phyloP scores from a whole-genome alignment of 192 early-diverging fungal genomes.

The Linderina pennispora region DNA sequence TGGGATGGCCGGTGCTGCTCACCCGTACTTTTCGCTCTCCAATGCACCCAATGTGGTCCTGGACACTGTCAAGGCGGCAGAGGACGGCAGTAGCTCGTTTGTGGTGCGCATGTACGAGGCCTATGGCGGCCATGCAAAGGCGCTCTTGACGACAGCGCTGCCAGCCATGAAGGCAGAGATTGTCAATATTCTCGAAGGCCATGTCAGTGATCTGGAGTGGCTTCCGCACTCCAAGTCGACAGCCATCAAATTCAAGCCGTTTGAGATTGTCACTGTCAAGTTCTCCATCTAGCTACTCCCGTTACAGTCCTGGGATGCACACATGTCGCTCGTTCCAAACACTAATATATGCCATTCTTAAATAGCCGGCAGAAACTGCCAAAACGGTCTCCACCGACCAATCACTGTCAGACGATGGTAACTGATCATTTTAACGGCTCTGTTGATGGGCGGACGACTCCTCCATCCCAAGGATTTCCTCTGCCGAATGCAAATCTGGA shows the following conservation, averaged over 20 bases:
- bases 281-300: constrained; percentile 11
- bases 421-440: too few species aligned
- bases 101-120: constrained; percentile 87
- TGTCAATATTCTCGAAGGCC: constrained; percentile 82
- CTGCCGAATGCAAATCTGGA: too few species aligned
- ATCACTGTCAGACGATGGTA: too few species aligned
- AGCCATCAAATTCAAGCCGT: constrained; percentile 52
- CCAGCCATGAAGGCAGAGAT: constrained; percentile 28
- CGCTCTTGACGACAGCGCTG: constrained; percentile 11
- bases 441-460: too few species aligned
- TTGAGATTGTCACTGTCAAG: constrained; percentile 61
- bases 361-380: too few species aligned
- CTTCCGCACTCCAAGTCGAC: constrained; percentile 26
- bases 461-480: too few species aligned
- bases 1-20: neutral
- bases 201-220: constrained; percentile 23
- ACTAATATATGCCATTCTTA: too few species aligned
- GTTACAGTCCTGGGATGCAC: constrained; percentile 1
- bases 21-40: constrained; percentile 30
- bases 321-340: too few species aligned
- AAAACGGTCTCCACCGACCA: too few species aligned
- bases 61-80: constrained; percentile 86
- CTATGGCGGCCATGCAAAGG: constrained; percentile 64
- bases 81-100: constrained; percentile 59
- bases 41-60: constrained; percentile 66